A percentile compares a stretch with the other conserved stretches of the same genome.
Evolutionary conservation across 2,329 filamentous ascomycete genomes (phyloP).

Genomic region (Didymella lethalis): DNA sequence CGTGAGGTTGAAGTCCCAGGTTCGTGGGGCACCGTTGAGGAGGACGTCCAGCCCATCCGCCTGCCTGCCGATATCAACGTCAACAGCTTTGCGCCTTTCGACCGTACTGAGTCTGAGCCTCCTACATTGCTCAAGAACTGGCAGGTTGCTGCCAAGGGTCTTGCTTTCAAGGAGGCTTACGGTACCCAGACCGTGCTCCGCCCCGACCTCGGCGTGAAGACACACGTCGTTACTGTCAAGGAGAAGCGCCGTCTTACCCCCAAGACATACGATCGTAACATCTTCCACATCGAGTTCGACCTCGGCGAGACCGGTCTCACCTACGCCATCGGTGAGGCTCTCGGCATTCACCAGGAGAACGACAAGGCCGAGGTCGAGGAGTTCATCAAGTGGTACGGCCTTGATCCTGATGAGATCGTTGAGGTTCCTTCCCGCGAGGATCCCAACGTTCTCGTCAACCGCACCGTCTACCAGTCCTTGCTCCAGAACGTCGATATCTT

Average conservation of each 20-base stretch:
- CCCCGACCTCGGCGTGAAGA: slow-evolving; percentile 86
- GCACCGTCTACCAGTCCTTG: slow-evolving; percentile 91
- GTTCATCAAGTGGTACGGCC: slow-evolving; percentile 90
- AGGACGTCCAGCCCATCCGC: slow-evolving; percentile 59
- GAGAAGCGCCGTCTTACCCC: slow-evolving; percentile 96
- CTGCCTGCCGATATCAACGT: slow-evolving; percentile 72
- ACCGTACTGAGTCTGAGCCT: slow-evolving; percentile 76
- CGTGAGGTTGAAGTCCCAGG: slow-evolving; percentile 78
- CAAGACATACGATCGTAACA: slow-evolving; percentile 90
- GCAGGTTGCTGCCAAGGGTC: slow-evolving; percentile 83
- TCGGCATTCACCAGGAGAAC: slow-evolving; percentile 96
- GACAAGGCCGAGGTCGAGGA: slow-evolving; percentile 77
- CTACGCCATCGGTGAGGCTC: slow-evolving; percentile 96
- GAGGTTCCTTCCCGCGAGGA: slow-evolving; percentile 89
- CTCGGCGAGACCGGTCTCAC: slow-evolving; percentile 88
- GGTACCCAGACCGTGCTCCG: slow-evolving; percentile 76
- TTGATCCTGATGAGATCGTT: slow-evolving; percentile 84
- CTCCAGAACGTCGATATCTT: slow-evolving; percentile 96
- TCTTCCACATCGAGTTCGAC: slow-evolving; percentile 99
- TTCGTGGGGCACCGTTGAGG: slow-evolving; percentile 78
- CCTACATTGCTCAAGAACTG: slow-evolving; percentile 75
- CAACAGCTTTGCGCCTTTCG: slow-evolving; percentile 84
- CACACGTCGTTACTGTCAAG: slow-evolving; percentile 85
- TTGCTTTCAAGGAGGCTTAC: slow-evolving; percentile 95
- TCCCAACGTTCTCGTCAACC: slow-evolving; percentile 75